Evolutionary conservation across 1,284 basidiomycete genomes (phyloP), one percentile per base, ranked within the genome.

Genomic region (Psilocybe mexicana): DNA sequence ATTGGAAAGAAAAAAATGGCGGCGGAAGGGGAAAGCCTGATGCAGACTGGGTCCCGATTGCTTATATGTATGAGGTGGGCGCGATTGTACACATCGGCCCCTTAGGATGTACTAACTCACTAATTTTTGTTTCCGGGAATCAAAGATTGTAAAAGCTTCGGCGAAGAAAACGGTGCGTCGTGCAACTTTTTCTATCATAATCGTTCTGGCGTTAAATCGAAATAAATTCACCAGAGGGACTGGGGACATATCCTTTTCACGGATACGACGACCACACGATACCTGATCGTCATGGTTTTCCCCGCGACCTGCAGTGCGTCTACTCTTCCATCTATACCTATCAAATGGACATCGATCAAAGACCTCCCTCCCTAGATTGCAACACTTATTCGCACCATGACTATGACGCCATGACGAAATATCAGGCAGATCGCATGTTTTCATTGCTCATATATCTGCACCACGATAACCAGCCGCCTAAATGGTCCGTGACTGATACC

Each of bases 171-270:
- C 45, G 46, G 44, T 23, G 25, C 50, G 42, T 23, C 18, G 25
- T 8, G 6, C 24, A 26, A 18, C 11, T 30, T 26, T 28, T 10
- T 8, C 26, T 10, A 33, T 4, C 5, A 24, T 4, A 45, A 45
- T 6, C 25, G 3, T 10, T 3, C 6, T 47, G 45, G 12, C 5
- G 11, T n/a, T n/a, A 5, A 11, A 40, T 40, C 18, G 18, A 40
- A 40, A 7, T 5, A 3, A 12, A 47, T 28, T 8, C 14, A n/a
- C 30, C 5, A 74, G 70, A 61, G 67, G 36, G 71, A 74, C 57
- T 70, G 70, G 67, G 72, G 71, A 1, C 67, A 74, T 63, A 58
- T 74, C 2, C 52, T 72, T 4, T 73, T 73, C 61, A 68, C 64
- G 0, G 67, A 72, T 40, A 23, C 60, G 36, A 71, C 70, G 5